These are phyloP conservation scores for Fusarium mundagurra DNA, from an alignment of 2,329 filamentous ascomycete genomes.

Conservation along the genomic window DNA sequence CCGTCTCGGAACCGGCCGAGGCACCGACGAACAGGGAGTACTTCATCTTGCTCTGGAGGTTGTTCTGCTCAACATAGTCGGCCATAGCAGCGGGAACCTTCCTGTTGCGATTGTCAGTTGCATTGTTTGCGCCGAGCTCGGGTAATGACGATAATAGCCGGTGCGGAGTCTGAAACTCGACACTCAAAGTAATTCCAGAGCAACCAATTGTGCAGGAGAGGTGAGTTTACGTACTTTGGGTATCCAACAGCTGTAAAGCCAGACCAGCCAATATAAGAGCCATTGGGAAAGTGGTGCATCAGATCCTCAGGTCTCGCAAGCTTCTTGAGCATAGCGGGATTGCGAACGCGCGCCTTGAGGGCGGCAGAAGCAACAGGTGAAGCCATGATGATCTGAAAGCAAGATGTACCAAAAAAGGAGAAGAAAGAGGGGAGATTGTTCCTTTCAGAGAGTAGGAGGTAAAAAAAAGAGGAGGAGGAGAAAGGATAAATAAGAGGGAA, in stretches of 20 bases:
- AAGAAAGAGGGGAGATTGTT: conserved; percentile 38
- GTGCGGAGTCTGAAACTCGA: conserved; percentile 7
- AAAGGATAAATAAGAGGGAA: conserved; percentile 26
- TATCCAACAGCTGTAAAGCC: conserved; percentile 92
- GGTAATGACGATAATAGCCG: conserved; percentile 28
- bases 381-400: conserved; percentile 51
- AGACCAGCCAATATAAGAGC: conserved; percentile 89
- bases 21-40: conserved; percentile 91
- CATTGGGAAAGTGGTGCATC: conserved; percentile 83
- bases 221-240: conserved; percentile 67
- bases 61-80: conserved; percentile 89
- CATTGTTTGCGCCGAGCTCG: conserved; percentile 25
- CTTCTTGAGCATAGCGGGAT: conserved; percentile 83
- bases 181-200: background rate
- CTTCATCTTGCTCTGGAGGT: conserved; percentile 82
- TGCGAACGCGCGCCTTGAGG: conserved; percentile 78
- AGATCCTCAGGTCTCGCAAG: conserved; percentile 82
- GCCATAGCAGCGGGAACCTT: conserved; percentile 86
- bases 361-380: conserved; percentile 72
- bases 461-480: background rate
- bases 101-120: conserved; percentile 53
- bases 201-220: background rate
- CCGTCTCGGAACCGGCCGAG: conserved; percentile 88
- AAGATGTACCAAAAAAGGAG: conserved; percentile 15
- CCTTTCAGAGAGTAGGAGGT: background rate